These are phyloP conservation scores for Mortierella antarctica DNA, from an alignment of 192 early-diverging fungal species.

Conservation along the genomic window DNA sequence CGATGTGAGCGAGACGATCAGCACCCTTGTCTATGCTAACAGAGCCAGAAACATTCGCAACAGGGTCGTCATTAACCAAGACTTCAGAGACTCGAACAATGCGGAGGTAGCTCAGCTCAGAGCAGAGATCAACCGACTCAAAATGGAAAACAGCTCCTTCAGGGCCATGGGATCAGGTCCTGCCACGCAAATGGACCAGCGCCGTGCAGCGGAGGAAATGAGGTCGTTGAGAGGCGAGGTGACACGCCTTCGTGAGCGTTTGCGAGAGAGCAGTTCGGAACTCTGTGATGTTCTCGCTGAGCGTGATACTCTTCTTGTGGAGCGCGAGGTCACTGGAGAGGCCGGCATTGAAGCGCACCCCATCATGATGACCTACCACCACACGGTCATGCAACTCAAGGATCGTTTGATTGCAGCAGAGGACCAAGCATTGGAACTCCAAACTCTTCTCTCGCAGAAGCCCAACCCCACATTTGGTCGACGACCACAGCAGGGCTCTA, in stretches of 20 bases:
- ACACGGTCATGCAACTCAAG: constrained; percentile 52
- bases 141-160: constrained; percentile 61
- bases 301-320: constrained; percentile 64
- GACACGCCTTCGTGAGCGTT: constrained; percentile 57
- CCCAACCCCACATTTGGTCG: constrained; percentile 38
- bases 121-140: constrained; percentile 61
- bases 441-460: constrained; percentile 32
- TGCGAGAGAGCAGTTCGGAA: constrained; percentile 53
- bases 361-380: constrained; percentile 47
- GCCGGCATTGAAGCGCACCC: constrained; percentile 52
- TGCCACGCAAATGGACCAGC: constrained; percentile 35
- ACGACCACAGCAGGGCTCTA: not conserved
- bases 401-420: constrained; percentile 42
- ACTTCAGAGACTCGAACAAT: constrained; percentile 55
- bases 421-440: constrained; percentile 52
- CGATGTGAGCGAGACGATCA: constrained; percentile 91
- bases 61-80: constrained; percentile 71
- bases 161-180: constrained; percentile 56
- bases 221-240: constrained; percentile 55
- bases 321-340: constrained; percentile 55
- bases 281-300: constrained; percentile 58
- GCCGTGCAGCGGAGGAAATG: constrained; percentile 56
- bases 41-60: constrained; percentile 97
- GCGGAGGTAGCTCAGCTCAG: constrained; percentile 67
- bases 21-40: constrained; percentile 96